A percentile compares a stretch with the other conserved stretches of the same genome.
phyloP scores from a whole-genome alignment of 306 rosid species.

The Castanea sativa region DNA sequence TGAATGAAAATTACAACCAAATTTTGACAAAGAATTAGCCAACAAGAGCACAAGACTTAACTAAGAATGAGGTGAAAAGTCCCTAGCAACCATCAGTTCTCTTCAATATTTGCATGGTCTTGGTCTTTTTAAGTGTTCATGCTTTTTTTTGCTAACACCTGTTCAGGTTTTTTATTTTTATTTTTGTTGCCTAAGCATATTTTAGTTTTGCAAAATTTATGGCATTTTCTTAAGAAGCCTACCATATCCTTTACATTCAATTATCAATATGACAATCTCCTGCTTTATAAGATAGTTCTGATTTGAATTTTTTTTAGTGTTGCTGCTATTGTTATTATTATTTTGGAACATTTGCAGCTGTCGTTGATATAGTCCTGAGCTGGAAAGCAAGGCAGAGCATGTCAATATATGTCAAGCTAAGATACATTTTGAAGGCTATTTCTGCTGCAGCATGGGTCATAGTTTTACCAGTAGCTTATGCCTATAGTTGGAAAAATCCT shows the following conservation, averaged over 20 bases:
- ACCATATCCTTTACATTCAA: slow-evolving; percentile 1
- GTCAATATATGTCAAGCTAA: slow-evolving; percentile 71
- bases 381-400: slow-evolving; percentile 91
- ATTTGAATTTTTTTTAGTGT: slow-evolving; percentile 10
- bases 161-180: not conserved
- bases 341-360: slow-evolving; percentile 47
- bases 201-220: not conserved
- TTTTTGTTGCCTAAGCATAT: not conserved
- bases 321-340: not conserved
- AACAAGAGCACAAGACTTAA: too few relatives aligned
- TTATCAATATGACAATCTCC: slow-evolving; percentile 6
- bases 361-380: slow-evolving; percentile 74
- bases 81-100: not conserved
- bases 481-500: slow-evolving; percentile 77
- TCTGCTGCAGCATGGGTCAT: slow-evolving; percentile 85
- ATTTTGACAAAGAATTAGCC: too few relatives aligned
- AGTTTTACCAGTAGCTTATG: slow-evolving; percentile 84
- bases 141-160: not conserved
- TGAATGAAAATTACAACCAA: too few relatives aligned
- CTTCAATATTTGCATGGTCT: not conserved
- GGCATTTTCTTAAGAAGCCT: not conserved
- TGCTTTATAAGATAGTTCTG: slow-evolving; percentile 4
- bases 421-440: slow-evolving; percentile 69
- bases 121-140: not conserved
- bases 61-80: not conserved